Percentiles rank a stretch among this genome's conserved stretches.
Conservation (phyloP, 805 yeast species). For the Yamadazyma ubonensis region DNA sequence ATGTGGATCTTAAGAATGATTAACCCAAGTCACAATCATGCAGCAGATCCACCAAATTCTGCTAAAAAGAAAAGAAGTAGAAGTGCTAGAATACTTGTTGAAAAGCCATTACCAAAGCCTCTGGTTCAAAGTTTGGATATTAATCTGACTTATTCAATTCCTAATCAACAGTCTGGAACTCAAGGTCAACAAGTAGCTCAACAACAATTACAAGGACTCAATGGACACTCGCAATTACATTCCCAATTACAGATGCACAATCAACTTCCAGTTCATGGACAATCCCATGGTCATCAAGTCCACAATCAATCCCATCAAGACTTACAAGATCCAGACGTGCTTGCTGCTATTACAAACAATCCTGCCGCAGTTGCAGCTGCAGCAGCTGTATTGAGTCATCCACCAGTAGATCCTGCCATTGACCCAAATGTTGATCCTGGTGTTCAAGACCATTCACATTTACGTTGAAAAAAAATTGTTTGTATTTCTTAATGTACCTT, state of each 20-base stretch:
- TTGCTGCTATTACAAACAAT: conserved; percentile 34
- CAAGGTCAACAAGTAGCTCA: conserved; percentile 20
- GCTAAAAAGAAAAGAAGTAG: conserved; percentile 39
- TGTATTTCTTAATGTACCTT: conserved; percentile 5
- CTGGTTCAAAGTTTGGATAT: conserved; percentile 11
- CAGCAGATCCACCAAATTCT: conserved; percentile 39
- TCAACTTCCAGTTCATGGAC: conserved; percentile 4
- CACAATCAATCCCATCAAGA: conserved; percentile 21
- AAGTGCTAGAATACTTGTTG: conserved; percentile 41
- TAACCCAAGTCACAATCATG: conserved; percentile 45
- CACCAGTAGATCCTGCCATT: conserved; percentile 42
- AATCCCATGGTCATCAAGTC: neutral
- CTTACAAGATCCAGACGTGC: conserved; percentile 40
- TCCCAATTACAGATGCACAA: conserved; percentile 7
- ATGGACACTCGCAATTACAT: conserved; percentile 9
- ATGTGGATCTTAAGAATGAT: conserved; percentile 50
- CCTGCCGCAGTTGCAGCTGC: conserved; percentile 24
- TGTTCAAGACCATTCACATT: conserved; percentile 27
- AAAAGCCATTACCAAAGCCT: conserved; percentile 35
- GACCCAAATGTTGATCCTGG: conserved; percentile 46
- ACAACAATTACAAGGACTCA: neutral
- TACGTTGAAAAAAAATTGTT: conserved; percentile 5
- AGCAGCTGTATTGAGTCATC: conserved; percentile 25
- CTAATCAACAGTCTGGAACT: conserved; percentile 12
- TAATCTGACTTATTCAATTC: conserved; percentile 6